These are phyloP conservation scores for Mortierella sp. DNA, from an alignment of 371 early-diverging fungal species.

Conservation along the genomic window DNA sequence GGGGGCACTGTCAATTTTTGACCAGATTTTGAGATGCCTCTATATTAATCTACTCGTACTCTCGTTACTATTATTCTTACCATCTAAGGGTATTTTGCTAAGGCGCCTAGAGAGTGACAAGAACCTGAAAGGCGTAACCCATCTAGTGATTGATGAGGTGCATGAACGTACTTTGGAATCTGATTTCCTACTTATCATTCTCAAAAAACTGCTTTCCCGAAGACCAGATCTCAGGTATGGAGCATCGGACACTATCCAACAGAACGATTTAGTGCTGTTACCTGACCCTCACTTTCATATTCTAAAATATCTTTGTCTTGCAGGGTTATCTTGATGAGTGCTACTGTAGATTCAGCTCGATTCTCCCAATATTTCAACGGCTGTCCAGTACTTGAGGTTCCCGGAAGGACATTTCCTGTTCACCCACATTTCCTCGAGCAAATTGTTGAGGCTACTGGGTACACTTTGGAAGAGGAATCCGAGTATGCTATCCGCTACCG, in stretches of 20 bases:
- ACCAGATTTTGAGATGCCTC: background rate
- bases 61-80: background rate
- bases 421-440: constrained; percentile 80
- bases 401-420: constrained; percentile 88
- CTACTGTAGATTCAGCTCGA: constrained; percentile 76
- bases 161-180: constrained; percentile 88
- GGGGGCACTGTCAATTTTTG: background rate
- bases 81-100: constrained; percentile 74
- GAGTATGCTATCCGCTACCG: constrained; percentile 59
- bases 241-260: background rate
- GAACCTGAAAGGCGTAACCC: constrained; percentile 67
- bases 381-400: constrained; percentile 77
- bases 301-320: background rate
- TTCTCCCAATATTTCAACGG: constrained; percentile 76
- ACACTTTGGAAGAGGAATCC: constrained; percentile 68
- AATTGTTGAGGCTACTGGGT: constrained; percentile 66
- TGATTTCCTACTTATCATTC: constrained; percentile 81
- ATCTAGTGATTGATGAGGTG: constrained; percentile 88
- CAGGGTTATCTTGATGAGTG: constrained; percentile 85
- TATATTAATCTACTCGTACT: background rate
- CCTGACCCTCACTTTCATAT: background rate
- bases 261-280: constrained; percentile 36
- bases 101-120: constrained; percentile 74
- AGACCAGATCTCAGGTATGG: constrained; percentile 73
- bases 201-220: constrained; percentile 59